phyloP scores from a whole-genome alignment of 2,329 filamentous ascomycete genomes.

The Chaetomiaceae sp. region DNA sequence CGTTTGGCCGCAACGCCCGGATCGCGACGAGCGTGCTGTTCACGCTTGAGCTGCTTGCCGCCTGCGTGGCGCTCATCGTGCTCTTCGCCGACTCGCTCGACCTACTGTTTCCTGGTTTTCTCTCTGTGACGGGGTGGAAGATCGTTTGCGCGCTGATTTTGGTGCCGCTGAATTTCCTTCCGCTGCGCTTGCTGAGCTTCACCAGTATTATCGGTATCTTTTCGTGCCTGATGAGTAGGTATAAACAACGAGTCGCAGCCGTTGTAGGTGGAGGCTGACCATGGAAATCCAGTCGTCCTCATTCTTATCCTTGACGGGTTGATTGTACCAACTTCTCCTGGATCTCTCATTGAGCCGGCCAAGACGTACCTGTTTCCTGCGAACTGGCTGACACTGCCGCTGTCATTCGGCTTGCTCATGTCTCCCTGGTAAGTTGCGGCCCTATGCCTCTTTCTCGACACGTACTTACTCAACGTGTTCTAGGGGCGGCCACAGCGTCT shows the following conservation, averaged over 20 bases:
- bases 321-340: constrained; percentile 69
- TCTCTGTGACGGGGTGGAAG: constrained; percentile 71
- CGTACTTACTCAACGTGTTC: background rate
- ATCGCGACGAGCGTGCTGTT: constrained; percentile 81
- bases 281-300: constrained; percentile 58
- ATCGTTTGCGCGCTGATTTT: constrained; percentile 72
- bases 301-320: constrained; percentile 83
- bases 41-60: constrained; percentile 77
- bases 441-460: too few relatives aligned
- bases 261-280: constrained; percentile 2
- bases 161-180: constrained; percentile 76
- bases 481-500: constrained; percentile 57
- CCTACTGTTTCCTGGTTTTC: constrained; percentile 64
- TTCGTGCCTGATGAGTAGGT: constrained; percentile 79
- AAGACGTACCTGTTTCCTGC: constrained; percentile 73
- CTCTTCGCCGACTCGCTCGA: constrained; percentile 89
- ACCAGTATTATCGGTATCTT: constrained; percentile 91
- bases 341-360: constrained; percentile 76
- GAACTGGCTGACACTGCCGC: constrained; percentile 80
- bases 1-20: constrained; percentile 76
- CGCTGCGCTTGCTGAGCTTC: constrained; percentile 76
- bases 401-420: constrained; percentile 87
- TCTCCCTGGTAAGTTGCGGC: constrained; percentile 45
- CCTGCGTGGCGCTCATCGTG: constrained; percentile 82
- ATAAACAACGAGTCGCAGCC: too few relatives aligned